Evolutionary conservation across 2,329 filamentous ascomycete genomes (phyloP).

Genomic region (Aspergillus sojae): DNA sequence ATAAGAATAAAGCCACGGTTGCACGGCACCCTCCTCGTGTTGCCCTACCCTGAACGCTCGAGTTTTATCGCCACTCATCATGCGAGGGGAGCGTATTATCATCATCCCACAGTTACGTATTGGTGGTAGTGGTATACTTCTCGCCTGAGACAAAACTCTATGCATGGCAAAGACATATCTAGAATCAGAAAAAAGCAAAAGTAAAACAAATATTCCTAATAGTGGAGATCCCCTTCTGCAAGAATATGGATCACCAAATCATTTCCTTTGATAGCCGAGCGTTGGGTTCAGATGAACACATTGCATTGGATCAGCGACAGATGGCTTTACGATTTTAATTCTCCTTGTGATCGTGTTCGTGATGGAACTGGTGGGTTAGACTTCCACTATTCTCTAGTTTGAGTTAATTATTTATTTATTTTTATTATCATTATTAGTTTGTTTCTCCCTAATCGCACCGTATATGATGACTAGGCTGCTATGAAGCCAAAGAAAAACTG

Average conservation of each 20-base stretch:
- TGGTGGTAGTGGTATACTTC: not conserved
- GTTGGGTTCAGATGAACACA: not conserved
- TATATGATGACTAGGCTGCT: not conserved
- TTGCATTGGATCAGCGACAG: not conserved
- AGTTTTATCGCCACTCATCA: not conserved
- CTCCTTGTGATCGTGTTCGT: not conserved
- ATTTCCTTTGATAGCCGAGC: not conserved
- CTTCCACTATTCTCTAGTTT: not conserved
- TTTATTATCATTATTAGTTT: not conserved
- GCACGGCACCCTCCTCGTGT: not conserved
- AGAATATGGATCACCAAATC: not conserved
- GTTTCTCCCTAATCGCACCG: not conserved
- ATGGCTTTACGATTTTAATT: not conserved
- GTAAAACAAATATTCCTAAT: not conserved
- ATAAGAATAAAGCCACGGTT: not conserved
- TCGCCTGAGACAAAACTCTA: not conserved
- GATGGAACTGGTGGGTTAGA: not conserved
- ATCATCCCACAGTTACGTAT: conserved; percentile 3
- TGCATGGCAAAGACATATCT: not conserved
- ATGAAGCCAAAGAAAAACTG: not conserved
- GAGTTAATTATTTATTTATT: not conserved
- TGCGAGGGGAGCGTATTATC: conserved; percentile 1
- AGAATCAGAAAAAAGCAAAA: not conserved
- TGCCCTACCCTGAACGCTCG: not conserved
- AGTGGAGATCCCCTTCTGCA: not conserved